phyloP scores from a whole-genome alignment of 805 yeast genomes.

The Blastobotrys terrestris region DNA sequence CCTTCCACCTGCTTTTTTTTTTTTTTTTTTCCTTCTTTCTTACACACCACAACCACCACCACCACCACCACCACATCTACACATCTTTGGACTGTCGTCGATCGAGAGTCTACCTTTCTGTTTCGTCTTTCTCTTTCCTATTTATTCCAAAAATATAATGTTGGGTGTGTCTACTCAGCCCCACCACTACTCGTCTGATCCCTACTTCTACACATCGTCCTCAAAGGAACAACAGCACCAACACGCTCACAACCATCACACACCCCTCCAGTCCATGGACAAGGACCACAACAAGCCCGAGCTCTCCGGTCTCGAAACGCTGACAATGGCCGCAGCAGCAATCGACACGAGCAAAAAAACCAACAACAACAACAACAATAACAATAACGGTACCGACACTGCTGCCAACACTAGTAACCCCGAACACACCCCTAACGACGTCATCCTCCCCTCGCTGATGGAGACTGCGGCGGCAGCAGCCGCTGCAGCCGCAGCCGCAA shows the following conservation, averaged over 20 bases:
- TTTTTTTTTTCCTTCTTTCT: neutral
- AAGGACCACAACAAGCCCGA: neutral
- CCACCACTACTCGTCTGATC: neutral
- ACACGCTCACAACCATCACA: too few species aligned
- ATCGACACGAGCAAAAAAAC: neutral
- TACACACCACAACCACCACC: slow-evolving; percentile 1
- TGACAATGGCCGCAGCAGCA: slow-evolving; percentile 1
- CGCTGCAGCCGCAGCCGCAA: neutral
- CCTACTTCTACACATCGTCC: slow-evolving; percentile 1
- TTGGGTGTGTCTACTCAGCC: neutral
- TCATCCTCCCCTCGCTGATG: neutral
- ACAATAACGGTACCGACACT: too few species aligned
- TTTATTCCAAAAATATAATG: neutral
- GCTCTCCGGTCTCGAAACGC: neutral
- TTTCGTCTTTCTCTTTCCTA: too few species aligned
- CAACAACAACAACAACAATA: neutral
- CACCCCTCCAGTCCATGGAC: neutral
- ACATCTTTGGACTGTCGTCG: too few species aligned
- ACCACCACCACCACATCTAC: neutral
- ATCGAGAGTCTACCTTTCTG: too few species aligned
- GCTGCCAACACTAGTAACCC: too few species aligned
- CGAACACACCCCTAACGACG: neutral
- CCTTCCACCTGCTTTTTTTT: neutral
- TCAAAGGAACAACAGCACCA: neutral
- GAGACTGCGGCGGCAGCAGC: neutral